Evolutionary conservation across 1,284 basidiomycete species (phyloP), one percentile per base, ranked within the genome.

Genomic region (Austropuccinia psidii): DNA sequence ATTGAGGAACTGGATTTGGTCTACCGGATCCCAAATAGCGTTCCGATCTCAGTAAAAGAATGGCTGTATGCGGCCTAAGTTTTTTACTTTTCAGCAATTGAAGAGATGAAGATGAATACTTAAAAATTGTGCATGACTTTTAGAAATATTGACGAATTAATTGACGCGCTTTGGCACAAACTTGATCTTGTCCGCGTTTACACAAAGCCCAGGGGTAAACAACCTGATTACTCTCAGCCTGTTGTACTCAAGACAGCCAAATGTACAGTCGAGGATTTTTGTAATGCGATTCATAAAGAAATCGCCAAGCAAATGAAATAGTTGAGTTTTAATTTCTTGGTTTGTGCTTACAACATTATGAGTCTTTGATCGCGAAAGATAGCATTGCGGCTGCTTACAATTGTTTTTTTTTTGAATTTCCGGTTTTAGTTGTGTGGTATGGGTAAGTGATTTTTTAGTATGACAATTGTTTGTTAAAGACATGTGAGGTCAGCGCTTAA

Each of bases 1-100:
- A 98, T 98, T 80, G 93, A 99, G 82, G 96, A 99, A 82, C 87
- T 99, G 49, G 94, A 98, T 82, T 85, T 98, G 66, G 83, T 99
- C 82, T 94, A 83, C 80, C 85, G 83, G 82, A 98, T 98, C 77
- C 96, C 96, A 19, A 87, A 91, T 82, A 93, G 91, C 74, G 95
- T 98, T 6, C 96, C 96, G 4, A 86, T 99, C 80, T 93, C 91
- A 19, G 93, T 91, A 9, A 87, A 87, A 76, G 88, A 93, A 80
- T 98, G 95, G 95, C 85, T 97, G 78, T 72, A 35, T 60, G 67
- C 43, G 15, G 43, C 33, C 15, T 15, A 6, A 5, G 21, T 37
- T 41, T 33, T 54, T 31, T 21, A 6, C 15, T 19, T 33, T n/a
- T n/a, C n/a, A n/a, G n/a, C n/a, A n/a, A n/a, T n/a, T n/a, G n/a